phyloP scores from a whole-genome alignment of 2,329 filamentous ascomycete genomes.

The Fusarium oxysporum region DNA sequence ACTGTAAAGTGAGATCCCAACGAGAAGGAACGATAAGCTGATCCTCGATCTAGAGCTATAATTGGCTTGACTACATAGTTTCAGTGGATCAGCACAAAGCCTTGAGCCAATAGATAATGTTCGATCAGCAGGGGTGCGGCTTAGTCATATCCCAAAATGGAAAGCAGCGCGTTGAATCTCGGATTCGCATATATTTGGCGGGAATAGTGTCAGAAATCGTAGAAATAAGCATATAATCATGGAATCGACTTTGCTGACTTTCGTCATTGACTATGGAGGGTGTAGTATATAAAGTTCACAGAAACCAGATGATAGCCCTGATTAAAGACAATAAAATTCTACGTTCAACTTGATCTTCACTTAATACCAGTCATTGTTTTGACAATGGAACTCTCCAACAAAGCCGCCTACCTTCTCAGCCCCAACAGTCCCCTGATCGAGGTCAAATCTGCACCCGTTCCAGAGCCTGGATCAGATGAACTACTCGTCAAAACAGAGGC shows the following conservation, averaged over 20 bases:
- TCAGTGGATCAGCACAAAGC: rapidly evolving
- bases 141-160: neutral
- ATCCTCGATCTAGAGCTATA: neutral
- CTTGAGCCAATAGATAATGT: neutral
- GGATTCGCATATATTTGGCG: neutral
- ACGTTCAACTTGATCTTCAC: rapidly evolving
- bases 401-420: neutral
- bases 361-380: rapidly evolving
- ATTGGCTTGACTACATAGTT: rapidly evolving
- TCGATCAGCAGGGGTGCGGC: rapidly evolving
- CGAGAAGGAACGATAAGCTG: neutral
- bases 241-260: rapidly evolving
- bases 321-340: neutral
- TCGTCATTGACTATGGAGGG: neutral
- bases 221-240: neutral
- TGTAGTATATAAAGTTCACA: neutral
- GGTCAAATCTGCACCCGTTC: neutral
- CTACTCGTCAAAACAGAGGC: neutral
- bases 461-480: neutral
- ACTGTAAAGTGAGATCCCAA: neutral
- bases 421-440: neutral
- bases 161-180: neutral
- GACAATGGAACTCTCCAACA: neutral
- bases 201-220: neutral
- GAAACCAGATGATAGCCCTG: rapidly evolving